Base-by-base conservation (phyloP, 176 grass and related monocot species). In the Themeda triandra region DNA sequence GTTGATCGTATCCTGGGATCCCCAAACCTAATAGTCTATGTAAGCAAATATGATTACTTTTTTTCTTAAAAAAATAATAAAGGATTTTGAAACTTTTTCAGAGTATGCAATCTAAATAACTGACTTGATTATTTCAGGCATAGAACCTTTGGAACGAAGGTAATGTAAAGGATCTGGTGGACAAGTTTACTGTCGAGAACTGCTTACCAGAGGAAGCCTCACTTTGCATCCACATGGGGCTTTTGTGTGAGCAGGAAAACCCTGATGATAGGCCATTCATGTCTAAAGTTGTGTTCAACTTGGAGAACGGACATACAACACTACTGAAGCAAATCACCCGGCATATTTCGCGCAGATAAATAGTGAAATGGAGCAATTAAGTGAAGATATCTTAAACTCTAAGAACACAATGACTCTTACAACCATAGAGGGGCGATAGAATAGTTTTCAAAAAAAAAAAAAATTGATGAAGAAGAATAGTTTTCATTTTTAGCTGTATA, bases 141-240 rank as follows among this genome's bases (percentile, higher is more conserved):
- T 92, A 81, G 77, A 87, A 84, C 32, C 18, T 90, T 31, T 92
- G 91, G 91, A 84, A 84, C 11, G 84, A 87, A 70, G 77, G 51
- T 9, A 92, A 75, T 13, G 9, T 21, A 0, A 53, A 58, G 1
- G 84, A 92, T 19, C 23, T 87, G 29, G 62, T 71, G n/a, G 76
- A 87, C 19, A 48, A 70, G 9, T 73, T 49, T 59, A 78, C 89
- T 25, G 73, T 35, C 51, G 74, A 78, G 5, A 65, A 37, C 23
- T 92, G 31, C 44, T 62, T 58, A 39, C 66, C 17, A 3, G 44
- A 63, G 23, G 87, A 84, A 71, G 91, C 58, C 23, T 45, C 69
- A 2, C 66, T 78, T 24, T 90, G 87, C 44, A 78, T 89, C 58
- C 86, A 92, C 5, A 64, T 87, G 25, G 91, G 40, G 10, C 84